Conservation (phyloP, 139 green algal species). For the Desmodesmus armatus region DNA sequence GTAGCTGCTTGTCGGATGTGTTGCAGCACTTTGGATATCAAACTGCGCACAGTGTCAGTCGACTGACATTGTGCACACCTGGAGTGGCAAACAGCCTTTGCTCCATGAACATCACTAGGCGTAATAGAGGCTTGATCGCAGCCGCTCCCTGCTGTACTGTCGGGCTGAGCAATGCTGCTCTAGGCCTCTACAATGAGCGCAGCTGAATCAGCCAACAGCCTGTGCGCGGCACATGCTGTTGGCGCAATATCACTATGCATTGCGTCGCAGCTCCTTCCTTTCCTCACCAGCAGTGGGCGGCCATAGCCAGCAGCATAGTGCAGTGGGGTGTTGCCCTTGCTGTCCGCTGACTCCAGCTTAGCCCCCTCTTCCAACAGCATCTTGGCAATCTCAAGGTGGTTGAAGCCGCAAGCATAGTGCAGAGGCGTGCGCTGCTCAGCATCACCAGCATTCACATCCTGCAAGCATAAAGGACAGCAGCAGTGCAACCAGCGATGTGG, state of each 20-base stretch:
- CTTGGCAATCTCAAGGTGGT: slow-evolving; percentile 55
- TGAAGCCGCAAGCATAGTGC: slow-evolving; percentile 81
- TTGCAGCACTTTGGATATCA: not conserved
- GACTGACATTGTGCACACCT: no score
- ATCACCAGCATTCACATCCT: slow-evolving; percentile 74
- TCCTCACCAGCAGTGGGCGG: not conserved
- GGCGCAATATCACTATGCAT: no score
- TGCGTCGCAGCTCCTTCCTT: no score
- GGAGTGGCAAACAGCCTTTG: no score
- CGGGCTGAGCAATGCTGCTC: no score
- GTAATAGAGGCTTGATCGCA: no score
- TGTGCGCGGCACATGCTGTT: not conserved
- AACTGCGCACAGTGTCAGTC: no score
- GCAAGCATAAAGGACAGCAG: slow-evolving; percentile 69
- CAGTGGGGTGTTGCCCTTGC: slow-evolving; percentile 41
- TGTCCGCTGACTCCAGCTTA: slow-evolving; percentile 62
- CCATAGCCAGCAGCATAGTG: slow-evolving; percentile 30
- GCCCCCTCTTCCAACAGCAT: slow-evolving; percentile 61
- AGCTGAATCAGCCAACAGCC: not conserved
- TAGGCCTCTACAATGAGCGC: no score
- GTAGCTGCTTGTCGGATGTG: slow-evolving; percentile 15
- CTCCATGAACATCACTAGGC: no score
- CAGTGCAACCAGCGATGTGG: not conserved
- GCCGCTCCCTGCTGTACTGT: no score
- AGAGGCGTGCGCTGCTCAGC: slow-evolving; percentile 76